Evolutionary conservation across 2,329 filamentous ascomycete genomes (phyloP).

Genomic region (Fusarium mexicanum): DNA sequence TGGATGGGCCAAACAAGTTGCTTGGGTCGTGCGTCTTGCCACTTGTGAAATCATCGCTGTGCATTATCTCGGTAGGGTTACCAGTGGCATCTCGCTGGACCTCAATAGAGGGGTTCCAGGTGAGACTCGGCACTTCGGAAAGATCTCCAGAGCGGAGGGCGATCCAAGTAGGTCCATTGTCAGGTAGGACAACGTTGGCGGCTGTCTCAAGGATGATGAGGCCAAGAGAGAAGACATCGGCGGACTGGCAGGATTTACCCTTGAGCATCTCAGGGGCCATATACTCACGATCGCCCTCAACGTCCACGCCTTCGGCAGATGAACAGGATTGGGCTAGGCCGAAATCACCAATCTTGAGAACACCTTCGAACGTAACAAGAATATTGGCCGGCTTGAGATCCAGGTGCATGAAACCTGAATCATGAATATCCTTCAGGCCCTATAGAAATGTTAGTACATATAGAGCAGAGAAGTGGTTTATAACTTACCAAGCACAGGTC

Average conservation of each 20-base stretch:
- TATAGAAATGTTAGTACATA: conserved; percentile 49
- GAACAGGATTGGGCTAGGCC: conserved; percentile 84
- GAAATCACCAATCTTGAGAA: conserved; percentile 87
- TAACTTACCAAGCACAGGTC: conserved; percentile 80
- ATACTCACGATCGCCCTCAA: conserved; percentile 95
- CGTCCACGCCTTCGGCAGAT: conserved; percentile 78
- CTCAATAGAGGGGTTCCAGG: conserved; percentile 77
- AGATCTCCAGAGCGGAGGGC: conserved; percentile 89
- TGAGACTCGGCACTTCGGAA: conserved; percentile 87
- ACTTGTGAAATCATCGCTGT: conserved; percentile 48
- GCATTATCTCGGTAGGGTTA: conserved; percentile 51
- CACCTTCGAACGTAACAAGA: conserved; percentile 82
- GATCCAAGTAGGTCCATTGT: conserved; percentile 92
- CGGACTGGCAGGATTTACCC: conserved; percentile 87
- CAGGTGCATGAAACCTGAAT: conserved; percentile 84
- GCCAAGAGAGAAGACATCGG: conserved; percentile 93
- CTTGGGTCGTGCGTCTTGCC: conserved; percentile 48
- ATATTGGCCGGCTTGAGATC: conserved; percentile 89
- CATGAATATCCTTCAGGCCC: conserved; percentile 91
- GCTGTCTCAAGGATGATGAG: conserved; percentile 95
- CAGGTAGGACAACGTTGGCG: conserved; percentile 90
- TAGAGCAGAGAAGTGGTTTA: background rate
- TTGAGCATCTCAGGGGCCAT: conserved; percentile 92
- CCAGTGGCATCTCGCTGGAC: conserved; percentile 78
- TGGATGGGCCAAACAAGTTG: conserved; percentile 56